A percentile compares a stretch with the other conserved stretches of the same genome.
Conservation (phyloP, 1,284 basidiomycete genomes). For the Athelia sp. region DNA sequence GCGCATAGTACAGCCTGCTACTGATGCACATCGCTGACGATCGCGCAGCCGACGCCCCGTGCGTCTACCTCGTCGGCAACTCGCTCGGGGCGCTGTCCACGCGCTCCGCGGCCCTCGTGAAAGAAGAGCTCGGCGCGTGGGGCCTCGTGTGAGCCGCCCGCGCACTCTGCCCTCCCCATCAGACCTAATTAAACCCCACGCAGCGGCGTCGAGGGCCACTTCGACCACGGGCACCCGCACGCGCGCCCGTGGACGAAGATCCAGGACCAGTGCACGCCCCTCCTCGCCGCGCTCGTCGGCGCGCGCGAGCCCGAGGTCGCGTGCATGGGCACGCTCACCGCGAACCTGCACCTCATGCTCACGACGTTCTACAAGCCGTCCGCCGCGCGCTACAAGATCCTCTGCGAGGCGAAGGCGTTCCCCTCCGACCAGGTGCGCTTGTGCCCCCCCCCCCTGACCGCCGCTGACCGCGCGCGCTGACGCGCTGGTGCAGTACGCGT, state of each 20-base stretch:
- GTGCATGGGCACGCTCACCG: slow-evolving; percentile 91
- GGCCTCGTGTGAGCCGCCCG: slow-evolving; percentile 27
- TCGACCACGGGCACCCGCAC: slow-evolving; percentile 87
- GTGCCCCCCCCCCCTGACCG: neutral
- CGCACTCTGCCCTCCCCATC: slow-evolving; percentile 14
- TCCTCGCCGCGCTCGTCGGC: slow-evolving; percentile 86
- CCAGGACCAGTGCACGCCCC: slow-evolving; percentile 53
- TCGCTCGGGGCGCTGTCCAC: slow-evolving; percentile 86
- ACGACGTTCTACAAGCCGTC: slow-evolving; percentile 93
- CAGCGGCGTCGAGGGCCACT: slow-evolving; percentile 91
- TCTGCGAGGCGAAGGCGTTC: slow-evolving; percentile 93
- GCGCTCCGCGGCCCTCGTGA: slow-evolving; percentile 64
- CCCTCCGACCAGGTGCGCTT: slow-evolving; percentile 87
- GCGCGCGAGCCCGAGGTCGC: slow-evolving; percentile 87
- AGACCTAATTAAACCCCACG: slow-evolving; percentile 42
- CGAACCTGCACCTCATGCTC: slow-evolving; percentile 94
- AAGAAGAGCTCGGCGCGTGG: slow-evolving; percentile 91
- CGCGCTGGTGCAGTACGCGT: slow-evolving; percentile 71
- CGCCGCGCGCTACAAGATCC: slow-evolving; percentile 81
- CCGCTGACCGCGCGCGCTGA: too few relatives aligned
- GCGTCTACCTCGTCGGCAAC: slow-evolving; percentile 94
- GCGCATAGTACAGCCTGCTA: slow-evolving; percentile 16
- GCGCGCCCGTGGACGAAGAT: slow-evolving; percentile 82
- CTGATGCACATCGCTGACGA: neutral
- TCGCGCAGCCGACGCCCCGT: slow-evolving; percentile 42